phyloP scores from a whole-genome alignment of 805 yeast genomes.

The Clavispora fructus region DNA sequence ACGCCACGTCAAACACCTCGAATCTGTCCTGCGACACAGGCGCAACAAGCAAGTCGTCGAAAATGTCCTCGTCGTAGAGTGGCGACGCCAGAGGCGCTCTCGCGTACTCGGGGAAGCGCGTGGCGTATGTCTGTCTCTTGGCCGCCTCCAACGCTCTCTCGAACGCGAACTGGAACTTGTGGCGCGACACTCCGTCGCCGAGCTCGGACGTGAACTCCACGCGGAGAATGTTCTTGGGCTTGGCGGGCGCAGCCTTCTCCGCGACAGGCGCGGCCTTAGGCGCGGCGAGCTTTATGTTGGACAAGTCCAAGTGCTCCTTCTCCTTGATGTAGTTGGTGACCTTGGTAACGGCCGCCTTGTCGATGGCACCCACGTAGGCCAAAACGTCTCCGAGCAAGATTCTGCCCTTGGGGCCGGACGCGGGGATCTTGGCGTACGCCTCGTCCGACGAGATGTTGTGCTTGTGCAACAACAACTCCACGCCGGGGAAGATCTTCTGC shows the following conservation, averaged over 20 bases:
- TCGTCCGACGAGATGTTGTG: conserved; percentile 63
- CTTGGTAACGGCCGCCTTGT: conserved; percentile 46
- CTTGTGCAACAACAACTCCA: conserved; percentile 54
- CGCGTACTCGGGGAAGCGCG: conserved; percentile 33
- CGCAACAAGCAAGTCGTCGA: conserved; percentile 35
- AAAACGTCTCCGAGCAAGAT: conserved; percentile 87
- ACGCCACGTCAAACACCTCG: conserved; percentile 25
- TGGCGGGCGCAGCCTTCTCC: conserved; percentile 12
- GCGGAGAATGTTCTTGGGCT: conserved; percentile 25
- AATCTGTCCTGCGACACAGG: conserved; percentile 32
- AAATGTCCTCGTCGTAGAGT: conserved; percentile 21
- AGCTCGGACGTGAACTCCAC: conserved; percentile 23
- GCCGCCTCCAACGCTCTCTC: conserved; percentile 27
- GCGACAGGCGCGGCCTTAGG: conserved; percentile 15
- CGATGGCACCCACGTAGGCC: conserved; percentile 72
- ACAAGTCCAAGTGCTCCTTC: conserved; percentile 63
- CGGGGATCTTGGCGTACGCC: conserved; percentile 66
- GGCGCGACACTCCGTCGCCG: conserved; percentile 20
- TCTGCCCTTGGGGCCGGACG: conserved; percentile 88
- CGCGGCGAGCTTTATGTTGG: conserved; percentile 51
- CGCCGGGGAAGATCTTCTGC: conserved; percentile 77
- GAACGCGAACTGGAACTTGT: conserved; percentile 26
- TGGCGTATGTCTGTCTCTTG: conserved; percentile 25
- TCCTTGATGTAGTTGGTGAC: conserved; percentile 54
- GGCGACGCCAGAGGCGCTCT: conserved; percentile 25